Base-by-base conservation (phyloP, 495 filamentous ascomycete genomes). In the Cladorrhinum samala region DNA sequence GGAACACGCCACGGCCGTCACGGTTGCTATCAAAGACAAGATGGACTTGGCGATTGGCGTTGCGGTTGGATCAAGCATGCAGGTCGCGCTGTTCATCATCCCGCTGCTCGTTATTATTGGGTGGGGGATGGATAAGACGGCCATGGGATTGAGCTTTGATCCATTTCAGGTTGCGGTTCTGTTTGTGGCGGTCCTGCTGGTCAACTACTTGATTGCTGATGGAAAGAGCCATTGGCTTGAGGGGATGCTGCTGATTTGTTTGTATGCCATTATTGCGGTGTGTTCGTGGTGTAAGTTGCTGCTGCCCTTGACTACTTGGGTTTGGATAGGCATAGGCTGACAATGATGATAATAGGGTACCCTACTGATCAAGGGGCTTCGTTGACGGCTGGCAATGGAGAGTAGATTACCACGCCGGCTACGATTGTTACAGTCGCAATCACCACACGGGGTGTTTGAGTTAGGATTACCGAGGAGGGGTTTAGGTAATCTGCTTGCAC, bases 31-130 rank as follows among this genome's bases (percentile, higher is more conserved):
- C 65, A 94, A 93, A 75, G 89, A 92, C 67, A 94, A 93, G 66
- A 93, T 93, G 89, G 88, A 93, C 62, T 70, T 92, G 16, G 82
- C 87, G 9, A 91, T 92, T 54, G 88, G 88, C 21, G 89, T 94
- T 11, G 87, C 87, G 5, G 83, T 94, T 11, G 89, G 89, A 47
- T 88, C 85, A 21, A 86, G 82, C 55, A 91, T 94, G 86, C 89
- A 94, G 73, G 88, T 94, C 69, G 84, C 89, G 0, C 71, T 94
- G 19, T 76, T 92, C 55, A 77, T 92, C 41, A 81, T 93, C 56
- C 89, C 89, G 0, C 69, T 93, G 42, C 76, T 86, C 54, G 81
- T 92, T 17, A 79, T 93, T 23, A 78, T 93, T 49, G 89, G 88
- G 11, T 94, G 89, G 89, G 83, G 83, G 38, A 80, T 91, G 69